phyloP scores from a whole-genome alignment of 1,139 yeast genomes.

The Magnusiomyces clavatus region DNA sequence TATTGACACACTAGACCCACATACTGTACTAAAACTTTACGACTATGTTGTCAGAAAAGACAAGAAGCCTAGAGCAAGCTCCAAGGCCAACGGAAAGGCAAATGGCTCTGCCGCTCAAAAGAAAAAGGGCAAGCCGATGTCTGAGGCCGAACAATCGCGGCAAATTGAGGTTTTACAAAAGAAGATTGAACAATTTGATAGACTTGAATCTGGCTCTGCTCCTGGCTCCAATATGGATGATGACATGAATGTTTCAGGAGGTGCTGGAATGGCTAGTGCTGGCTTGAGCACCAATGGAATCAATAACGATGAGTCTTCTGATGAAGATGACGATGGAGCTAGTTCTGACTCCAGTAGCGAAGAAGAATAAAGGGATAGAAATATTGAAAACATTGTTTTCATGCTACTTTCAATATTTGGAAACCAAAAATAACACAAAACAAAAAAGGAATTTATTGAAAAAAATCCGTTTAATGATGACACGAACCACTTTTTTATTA shows the following conservation, averaged over 20 bases:
- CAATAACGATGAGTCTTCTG: constrained; percentile 2
- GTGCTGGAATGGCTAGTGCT: constrained; percentile 45
- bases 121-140: constrained; percentile 47
- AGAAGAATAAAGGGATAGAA: constrained; percentile 5
- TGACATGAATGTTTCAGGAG: constrained; percentile 34
- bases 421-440: not conserved
- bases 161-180: constrained; percentile 80
- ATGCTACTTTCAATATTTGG: not conserved
- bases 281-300: constrained; percentile 2
- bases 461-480: not conserved
- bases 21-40: constrained; percentile 75
- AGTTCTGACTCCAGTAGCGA: constrained; percentile 11
- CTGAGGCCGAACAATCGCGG: constrained; percentile 64
- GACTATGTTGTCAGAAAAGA: constrained; percentile 60
- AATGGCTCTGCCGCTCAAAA: constrained; percentile 56
- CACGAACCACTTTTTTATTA: constrained; percentile 4
- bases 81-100: constrained; percentile 26
- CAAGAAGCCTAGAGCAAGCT: constrained; percentile 29
- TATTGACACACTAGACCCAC: constrained; percentile 85
- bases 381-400: not conserved
- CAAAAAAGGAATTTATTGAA: not conserved
- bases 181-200: constrained; percentile 73
- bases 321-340: constrained; percentile 11
- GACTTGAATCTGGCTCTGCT: constrained; percentile 21
- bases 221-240: constrained; percentile 5